These are phyloP conservation scores for Pseudopediastrum boryanum DNA, from an alignment of 139 green algal species.

Conservation along the genomic window DNA sequence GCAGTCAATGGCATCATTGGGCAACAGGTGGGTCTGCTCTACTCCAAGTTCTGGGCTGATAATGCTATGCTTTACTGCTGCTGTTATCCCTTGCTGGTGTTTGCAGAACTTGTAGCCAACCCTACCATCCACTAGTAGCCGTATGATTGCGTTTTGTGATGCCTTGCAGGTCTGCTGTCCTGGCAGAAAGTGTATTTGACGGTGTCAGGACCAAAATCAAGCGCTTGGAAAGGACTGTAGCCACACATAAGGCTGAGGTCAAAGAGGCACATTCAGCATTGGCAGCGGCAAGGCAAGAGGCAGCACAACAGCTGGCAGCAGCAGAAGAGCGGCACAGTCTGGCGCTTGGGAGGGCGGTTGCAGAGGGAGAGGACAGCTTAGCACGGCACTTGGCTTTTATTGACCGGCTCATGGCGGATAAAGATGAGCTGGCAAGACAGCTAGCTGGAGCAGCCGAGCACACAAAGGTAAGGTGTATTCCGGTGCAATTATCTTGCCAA, in stretches of 20 bases:
- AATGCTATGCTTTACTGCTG: too few species aligned
- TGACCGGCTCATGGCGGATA: conserved; percentile 64
- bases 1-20: background rate
- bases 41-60: background rate
- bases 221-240: too few species aligned
- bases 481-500: too few species aligned
- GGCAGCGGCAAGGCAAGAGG: too few species aligned
- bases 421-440: conserved; percentile 48
- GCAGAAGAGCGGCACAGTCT: conserved; percentile 7
- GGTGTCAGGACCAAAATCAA: conserved; percentile 53
- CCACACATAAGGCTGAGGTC: too few species aligned
- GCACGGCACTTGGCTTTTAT: conserved; percentile 63
- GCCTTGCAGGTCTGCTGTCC: conserved; percentile 40
- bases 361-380: conserved; percentile 50
- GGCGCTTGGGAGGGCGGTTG: conserved; percentile 31
- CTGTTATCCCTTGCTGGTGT: too few species aligned
- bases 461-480: too few species aligned
- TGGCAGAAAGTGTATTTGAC: conserved; percentile 65
- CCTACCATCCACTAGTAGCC: too few species aligned
- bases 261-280: too few species aligned
- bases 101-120: too few species aligned
- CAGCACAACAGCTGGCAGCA: conserved; percentile 1
- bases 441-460: conserved; percentile 9
- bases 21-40: conserved; percentile 9
- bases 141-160: too few species aligned